Conservation (phyloP, 305 asterid genomes). For the Rubia tinctorum region DNA sequence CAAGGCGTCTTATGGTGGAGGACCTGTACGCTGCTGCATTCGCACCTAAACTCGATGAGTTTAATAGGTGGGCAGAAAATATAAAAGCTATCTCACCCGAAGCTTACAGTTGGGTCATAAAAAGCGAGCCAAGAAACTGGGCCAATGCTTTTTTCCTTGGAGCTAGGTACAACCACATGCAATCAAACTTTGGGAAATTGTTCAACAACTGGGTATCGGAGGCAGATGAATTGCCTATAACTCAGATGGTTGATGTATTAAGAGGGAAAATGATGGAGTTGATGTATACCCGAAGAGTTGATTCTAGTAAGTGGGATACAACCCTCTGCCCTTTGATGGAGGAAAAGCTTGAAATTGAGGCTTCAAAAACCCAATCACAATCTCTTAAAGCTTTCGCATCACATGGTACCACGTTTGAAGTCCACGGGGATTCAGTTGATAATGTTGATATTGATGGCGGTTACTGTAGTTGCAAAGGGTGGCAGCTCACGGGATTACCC, state of each 20-base stretch:
- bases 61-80: conserved; percentile 64
- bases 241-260: conserved; percentile 92
- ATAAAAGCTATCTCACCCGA: conserved; percentile 91
- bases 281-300: conserved; percentile 68
- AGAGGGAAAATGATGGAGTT: conserved; percentile 94
- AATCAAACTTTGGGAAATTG: conserved; percentile 85
- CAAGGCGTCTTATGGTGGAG: conserved; percentile 93
- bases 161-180: conserved; percentile 81
- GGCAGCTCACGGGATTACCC: conserved; percentile 90
- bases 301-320: conserved; percentile 78
- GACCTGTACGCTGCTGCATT: conserved; percentile 89
- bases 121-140: conserved; percentile 92
- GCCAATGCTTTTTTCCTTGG: conserved; percentile 83
- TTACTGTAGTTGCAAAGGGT: conserved; percentile 86
- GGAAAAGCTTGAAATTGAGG: conserved; percentile 78
- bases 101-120: conserved; percentile 84
- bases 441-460: conserved; percentile 70
- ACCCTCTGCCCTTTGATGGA: conserved; percentile 82
- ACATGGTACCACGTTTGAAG: conserved; percentile 70
- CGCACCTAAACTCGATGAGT: conserved; percentile 67
- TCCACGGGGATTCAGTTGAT: conserved; percentile 66
- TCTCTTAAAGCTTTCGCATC: conserved; percentile 44
- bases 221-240: conserved; percentile 93
- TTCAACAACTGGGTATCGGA: conserved; percentile 93
- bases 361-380: conserved; percentile 42